These are phyloP conservation scores for Ceriops zippeliana DNA, from an alignment of 345 rosid species.

Conservation along the genomic window DNA sequence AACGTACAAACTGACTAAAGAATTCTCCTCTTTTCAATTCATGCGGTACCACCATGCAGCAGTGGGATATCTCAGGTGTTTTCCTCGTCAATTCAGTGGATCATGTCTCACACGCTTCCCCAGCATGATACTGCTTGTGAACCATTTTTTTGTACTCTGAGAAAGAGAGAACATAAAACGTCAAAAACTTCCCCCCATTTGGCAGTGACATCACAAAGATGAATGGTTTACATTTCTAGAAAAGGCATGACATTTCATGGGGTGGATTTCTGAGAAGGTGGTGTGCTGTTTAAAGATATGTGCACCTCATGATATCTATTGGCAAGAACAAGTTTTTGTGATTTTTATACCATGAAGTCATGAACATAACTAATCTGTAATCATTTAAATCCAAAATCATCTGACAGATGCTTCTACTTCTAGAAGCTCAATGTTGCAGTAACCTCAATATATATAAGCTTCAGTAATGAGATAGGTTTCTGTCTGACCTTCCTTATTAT, in stretches of 20 bases:
- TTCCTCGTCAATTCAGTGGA: background rate
- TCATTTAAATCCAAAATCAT: background rate
- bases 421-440: background rate
- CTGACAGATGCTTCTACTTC: background rate
- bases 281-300: background rate
- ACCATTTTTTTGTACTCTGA: conserved; percentile 19
- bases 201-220: too few relatives aligned
- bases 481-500: conserved; percentile 26
- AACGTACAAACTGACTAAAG: too few relatives aligned
- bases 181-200: background rate
- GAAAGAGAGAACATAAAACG: conserved; percentile 2
- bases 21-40: too few relatives aligned
- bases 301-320: background rate
- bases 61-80: background rate
- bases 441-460: background rate
- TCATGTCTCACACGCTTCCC: conserved; percentile 36
- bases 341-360: background rate
- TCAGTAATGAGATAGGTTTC: background rate
- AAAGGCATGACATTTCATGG: too few relatives aligned
- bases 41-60: background rate
- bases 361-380: background rate
- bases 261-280: too few relatives aligned
- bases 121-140: conserved; percentile 21
- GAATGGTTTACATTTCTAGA: too few relatives aligned
- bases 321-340: background rate